Conservation (phyloP, 208 protist genomes). For the Acanthamoeba triangularis region DNA sequence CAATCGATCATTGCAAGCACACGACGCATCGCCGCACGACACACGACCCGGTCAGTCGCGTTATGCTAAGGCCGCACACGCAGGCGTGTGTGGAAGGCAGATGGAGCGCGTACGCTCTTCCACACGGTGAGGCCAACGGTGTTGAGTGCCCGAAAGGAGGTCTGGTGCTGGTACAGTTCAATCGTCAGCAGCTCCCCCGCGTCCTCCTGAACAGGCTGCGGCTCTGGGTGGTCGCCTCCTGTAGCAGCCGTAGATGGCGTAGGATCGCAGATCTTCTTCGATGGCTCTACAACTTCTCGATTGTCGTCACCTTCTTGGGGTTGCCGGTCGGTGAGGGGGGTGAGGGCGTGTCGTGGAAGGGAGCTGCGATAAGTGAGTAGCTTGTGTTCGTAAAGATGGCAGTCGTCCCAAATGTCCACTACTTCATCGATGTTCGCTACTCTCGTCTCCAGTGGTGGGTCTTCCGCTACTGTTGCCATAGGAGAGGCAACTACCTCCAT, state of each 20-base stretch:
- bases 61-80: neutral
- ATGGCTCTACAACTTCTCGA: neutral
- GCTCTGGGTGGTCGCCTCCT: neutral
- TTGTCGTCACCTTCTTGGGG: too few species aligned
- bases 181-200: neutral
- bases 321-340: neutral
- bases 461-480: too few species aligned
- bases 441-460: too few species aligned
- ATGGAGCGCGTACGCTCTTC: neutral
- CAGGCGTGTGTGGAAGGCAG: neutral
- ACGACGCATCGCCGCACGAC: too few species aligned
- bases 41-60: too few species aligned
- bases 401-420: neutral
- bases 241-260: too few species aligned
- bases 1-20: too few species aligned
- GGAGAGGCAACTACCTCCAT: too few species aligned
- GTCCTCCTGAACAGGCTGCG: neutral
- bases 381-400: constrained; percentile 12
- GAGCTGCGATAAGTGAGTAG: constrained; percentile 10
- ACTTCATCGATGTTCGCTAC: neutral
- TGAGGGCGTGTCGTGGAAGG: neutral
- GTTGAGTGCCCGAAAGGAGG: constrained; percentile 50
- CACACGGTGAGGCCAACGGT: constrained; percentile 34
- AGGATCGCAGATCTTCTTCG: neutral
- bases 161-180: constrained; percentile 26